Conservation (phyloP, 2,329 filamentous ascomycete genomes). For the Fusarium phyllophilum region DNA sequence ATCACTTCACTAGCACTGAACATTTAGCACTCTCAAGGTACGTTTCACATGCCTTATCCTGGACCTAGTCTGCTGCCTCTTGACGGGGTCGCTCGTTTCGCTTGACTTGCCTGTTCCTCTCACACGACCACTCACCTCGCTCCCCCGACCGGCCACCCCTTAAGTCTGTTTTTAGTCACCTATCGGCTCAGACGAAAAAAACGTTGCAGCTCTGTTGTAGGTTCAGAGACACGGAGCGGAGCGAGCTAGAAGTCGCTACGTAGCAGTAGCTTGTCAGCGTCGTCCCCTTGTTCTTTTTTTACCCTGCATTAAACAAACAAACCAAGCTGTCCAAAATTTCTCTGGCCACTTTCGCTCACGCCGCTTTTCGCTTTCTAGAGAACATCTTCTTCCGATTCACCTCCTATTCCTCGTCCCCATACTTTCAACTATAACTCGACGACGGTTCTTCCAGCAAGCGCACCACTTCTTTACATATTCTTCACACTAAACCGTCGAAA, state of each 20-base stretch:
- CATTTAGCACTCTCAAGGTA: slow-evolving; percentile 30
- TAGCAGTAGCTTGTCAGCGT: slow-evolving; percentile 23
- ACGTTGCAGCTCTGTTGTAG: slow-evolving; percentile 19
- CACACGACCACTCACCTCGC: slow-evolving; percentile 32
- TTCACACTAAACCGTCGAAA: slow-evolving; percentile 42
- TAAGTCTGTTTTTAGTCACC: slow-evolving; percentile 30
- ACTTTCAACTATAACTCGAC: slow-evolving; percentile 1
- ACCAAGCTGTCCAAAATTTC: slow-evolving; percentile 31
- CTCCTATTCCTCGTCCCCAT: slow-evolving; percentile 14
- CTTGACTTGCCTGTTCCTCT: slow-evolving; percentile 41
- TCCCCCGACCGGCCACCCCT: slow-evolving; percentile 34
- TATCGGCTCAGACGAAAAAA: slow-evolving; percentile 17
- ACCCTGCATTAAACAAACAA: slow-evolving; percentile 25
- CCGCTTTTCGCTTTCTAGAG: slow-evolving; percentile 36
- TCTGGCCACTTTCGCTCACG: slow-evolving; percentile 44
- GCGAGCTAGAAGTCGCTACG: slow-evolving; percentile 34
- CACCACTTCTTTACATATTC: slow-evolving; percentile 16
- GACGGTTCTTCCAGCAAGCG: slow-evolving; percentile 20
- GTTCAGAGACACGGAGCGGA: slow-evolving; percentile 28
- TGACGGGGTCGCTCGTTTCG: slow-evolving; percentile 38
- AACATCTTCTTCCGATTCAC: slow-evolving; percentile 27
- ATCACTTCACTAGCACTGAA: background rate
- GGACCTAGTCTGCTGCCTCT: slow-evolving; percentile 20
- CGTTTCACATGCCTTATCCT: slow-evolving; percentile 24
- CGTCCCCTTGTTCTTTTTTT: slow-evolving; percentile 31